phyloP scores from a whole-genome alignment of 305 asterid species.

The Solanum hybrid region DNA sequence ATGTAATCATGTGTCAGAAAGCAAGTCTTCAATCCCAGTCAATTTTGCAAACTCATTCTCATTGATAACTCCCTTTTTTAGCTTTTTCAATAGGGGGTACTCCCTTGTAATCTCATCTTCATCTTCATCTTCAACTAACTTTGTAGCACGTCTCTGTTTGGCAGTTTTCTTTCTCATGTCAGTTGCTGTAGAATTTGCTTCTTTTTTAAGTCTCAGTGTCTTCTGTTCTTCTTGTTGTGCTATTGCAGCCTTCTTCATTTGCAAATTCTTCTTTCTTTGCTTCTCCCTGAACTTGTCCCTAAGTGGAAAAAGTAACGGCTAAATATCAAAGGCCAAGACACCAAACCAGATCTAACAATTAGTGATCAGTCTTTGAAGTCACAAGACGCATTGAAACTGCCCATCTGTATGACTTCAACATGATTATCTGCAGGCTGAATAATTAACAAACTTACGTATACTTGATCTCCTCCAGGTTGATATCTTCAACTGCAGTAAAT shows the following conservation, averaged over 20 bases:
- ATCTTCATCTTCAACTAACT: neutral
- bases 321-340: neutral
- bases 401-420: neutral
- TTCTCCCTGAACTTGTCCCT: slow-evolving; percentile 84
- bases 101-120: neutral
- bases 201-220: slow-evolving; percentile 28
- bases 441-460: slow-evolving; percentile 22
- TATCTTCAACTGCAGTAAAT: slow-evolving; percentile 55
- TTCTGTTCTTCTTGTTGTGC: slow-evolving; percentile 27
- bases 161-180: slow-evolving; percentile 74
- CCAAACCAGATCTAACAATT: neutral
- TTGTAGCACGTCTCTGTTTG: slow-evolving; percentile 37
- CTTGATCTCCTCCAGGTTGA: slow-evolving; percentile 66
- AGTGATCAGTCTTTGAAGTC: neutral
- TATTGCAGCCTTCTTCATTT: slow-evolving; percentile 44
- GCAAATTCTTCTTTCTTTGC: slow-evolving; percentile 77
- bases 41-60: slow-evolving; percentile 71
- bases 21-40: slow-evolving; percentile 75
- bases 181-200: slow-evolving; percentile 20
- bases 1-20: slow-evolving; percentile 11
- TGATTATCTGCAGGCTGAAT: neutral
- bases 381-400: neutral
- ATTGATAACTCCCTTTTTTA: slow-evolving; percentile 11
- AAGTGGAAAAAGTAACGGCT: neutral
- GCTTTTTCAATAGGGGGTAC: neutral